phyloP scores from a whole-genome alignment of 2,329 filamentous ascomycete genomes.

The Cercospora zeae-maydis region DNA sequence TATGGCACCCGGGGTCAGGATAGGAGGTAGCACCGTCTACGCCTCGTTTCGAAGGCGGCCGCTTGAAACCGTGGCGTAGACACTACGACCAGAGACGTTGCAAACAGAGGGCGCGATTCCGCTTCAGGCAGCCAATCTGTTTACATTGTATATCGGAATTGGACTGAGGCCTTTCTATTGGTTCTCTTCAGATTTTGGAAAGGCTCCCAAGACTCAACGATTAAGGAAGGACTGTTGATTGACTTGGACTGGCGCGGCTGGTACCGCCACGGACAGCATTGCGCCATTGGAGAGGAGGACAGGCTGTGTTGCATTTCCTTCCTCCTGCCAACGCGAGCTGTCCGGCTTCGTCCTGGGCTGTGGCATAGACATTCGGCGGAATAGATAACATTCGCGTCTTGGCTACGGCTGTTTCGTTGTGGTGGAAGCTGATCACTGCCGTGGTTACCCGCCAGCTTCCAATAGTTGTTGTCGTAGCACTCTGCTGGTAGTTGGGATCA shows the following conservation, averaged over 20 bases:
- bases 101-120: conserved; percentile 31
- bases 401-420: conserved; percentile 10
- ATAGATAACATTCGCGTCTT: background rate
- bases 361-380: conserved; percentile 12
- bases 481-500: conserved; percentile 37
- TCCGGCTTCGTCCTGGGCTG: background rate
- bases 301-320: conserved; percentile 8
- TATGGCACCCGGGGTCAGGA: conserved; percentile 32
- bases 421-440: conserved; percentile 40
- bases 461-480: conserved; percentile 32
- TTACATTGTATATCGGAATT: conserved; percentile 37
- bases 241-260: conserved; percentile 22
- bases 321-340: conserved; percentile 7
- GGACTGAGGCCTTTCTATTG: conserved; percentile 16
- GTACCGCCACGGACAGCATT: conserved; percentile 18
- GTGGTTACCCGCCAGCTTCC: conserved; percentile 42
- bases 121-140: conserved; percentile 37
- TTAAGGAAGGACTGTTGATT: conserved; percentile 38
- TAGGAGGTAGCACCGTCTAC: conserved; percentile 28
- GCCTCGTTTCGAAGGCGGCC: conserved; percentile 19
- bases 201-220: conserved; percentile 41
- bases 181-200: conserved; percentile 33
- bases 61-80: conserved; percentile 37
- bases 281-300: conserved; percentile 20
- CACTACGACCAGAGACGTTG: conserved; percentile 37